phyloP scores from a whole-genome alignment of 2,329 filamentous ascomycete species.

The Claviceps humidiphila region DNA sequence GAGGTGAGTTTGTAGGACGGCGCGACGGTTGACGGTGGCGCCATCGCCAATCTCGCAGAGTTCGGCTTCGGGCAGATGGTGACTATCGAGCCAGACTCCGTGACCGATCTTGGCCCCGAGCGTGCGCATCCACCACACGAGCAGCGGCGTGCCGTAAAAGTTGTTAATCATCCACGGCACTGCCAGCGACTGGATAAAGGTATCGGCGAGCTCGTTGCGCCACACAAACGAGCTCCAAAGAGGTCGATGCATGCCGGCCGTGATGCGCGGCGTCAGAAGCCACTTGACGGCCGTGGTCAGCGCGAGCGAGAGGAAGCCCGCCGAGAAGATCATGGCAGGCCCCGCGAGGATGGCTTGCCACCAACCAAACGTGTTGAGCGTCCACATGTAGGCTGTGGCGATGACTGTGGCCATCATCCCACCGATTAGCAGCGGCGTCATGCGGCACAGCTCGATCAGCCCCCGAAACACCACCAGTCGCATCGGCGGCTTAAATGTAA shows the following conservation, averaged over 20 bases:
- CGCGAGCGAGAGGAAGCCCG: conserved; percentile 2
- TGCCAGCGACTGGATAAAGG: conserved; percentile 35
- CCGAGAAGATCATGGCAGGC: conserved; percentile 3
- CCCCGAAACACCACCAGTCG: conserved; percentile 7
- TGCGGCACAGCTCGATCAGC: conserved; percentile 9
- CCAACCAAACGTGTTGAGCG: conserved; percentile 6
- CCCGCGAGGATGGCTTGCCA: conserved; percentile 8
- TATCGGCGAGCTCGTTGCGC: conserved; percentile 39
- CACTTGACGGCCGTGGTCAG: conserved; percentile 10
- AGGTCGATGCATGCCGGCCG: conserved; percentile 9
- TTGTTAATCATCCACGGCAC: conserved; percentile 8
- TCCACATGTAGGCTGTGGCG: conserved; percentile 5
- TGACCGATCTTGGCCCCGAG: conserved; percentile 11
- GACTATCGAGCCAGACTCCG: conserved; percentile 13
- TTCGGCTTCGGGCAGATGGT: conserved; percentile 11
- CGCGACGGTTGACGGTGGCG: conserved; percentile 10
- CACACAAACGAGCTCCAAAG: conserved; percentile 13
- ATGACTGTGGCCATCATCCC: conserved; percentile 1
- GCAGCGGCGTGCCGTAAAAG: conserved; percentile 11
- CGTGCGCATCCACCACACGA: conserved; percentile 9
- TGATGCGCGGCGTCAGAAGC: conserved; percentile 9
- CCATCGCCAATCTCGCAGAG: conserved; percentile 9
- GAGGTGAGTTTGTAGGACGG: conserved; percentile 11
- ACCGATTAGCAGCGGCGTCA: conserved; percentile 8
- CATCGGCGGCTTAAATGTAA: conserved; percentile 9